Evolutionary conservation across 2,329 filamentous ascomycete species (phyloP), one percentile per base, ranked within the genome.

Genomic region (Aspergillus ochraceus): DNA sequence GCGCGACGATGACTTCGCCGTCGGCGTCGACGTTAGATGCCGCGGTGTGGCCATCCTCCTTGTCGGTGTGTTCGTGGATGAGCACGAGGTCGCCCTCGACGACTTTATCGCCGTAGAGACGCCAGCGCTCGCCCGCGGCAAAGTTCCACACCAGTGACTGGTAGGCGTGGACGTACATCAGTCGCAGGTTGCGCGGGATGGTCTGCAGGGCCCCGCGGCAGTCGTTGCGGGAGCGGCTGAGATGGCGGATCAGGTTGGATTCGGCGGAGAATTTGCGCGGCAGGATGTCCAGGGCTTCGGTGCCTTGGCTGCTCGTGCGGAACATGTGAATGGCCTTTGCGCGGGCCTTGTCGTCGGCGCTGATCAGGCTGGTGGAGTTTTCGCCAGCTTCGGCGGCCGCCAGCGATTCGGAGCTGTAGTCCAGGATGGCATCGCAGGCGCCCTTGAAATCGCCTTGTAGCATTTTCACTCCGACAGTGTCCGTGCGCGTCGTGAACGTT

Each of bases 161-260:
- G 77, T 97, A 98, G 5, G 95, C 94, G 74, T 99, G 95, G 17
- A 97, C 88, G 73, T 98, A 99, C 90, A 99, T 97, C 60, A 92
- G 86, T 49, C 92, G 86, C 68, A 98, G 81, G 52, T 90, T 91
- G 19, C 93, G 85, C 24, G 90, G 90, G 63, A 99, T 93, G 56
- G 85, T 84, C 71, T 89, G 85, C 54, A 99, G 77, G 0, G 95
- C 92, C 24, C 93, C 93, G 60, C 91, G 83, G 73, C 86, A 95
- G 76, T 99, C 94, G 49, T 83, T 84, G 45, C 78, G 77, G 22
- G 82, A 59, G 26, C 71, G 70, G 57, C 80, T 79, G 22, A 98
- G 85, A 68, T 96, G 90, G 58, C 88, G 86, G 61, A 99, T 90
- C 66, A 99, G 84, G 66, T 85, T 85, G 19, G 80, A 80, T 75